Evolutionary conservation across 1,284 basidiomycete species (phyloP).

Genomic region (Thelephora terrestris): DNA sequence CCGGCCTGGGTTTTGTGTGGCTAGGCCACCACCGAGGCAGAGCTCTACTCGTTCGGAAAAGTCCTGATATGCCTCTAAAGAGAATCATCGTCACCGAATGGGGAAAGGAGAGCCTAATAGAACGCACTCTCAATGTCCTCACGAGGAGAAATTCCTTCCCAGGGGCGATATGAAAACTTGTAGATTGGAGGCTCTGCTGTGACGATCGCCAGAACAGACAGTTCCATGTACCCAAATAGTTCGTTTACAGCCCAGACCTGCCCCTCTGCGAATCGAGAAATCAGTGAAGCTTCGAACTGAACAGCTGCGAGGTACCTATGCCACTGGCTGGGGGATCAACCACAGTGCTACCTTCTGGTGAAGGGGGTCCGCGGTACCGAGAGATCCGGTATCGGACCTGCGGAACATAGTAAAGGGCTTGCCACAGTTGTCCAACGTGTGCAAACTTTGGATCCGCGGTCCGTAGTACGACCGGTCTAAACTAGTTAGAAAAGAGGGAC

Average conservation of each 20-base stretch:
- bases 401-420: conserved; percentile 55
- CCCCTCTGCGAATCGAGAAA: conserved; percentile 15
- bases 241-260: conserved; percentile 13
- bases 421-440: conserved; percentile 53
- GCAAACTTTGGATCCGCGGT: conserved; percentile 38
- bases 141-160: conserved; percentile 28
- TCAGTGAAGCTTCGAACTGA: neutral
- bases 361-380: conserved; percentile 29
- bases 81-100: neutral
- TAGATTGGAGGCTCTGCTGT: neutral
- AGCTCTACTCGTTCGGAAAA: conserved; percentile 26
- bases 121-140: conserved; percentile 25
- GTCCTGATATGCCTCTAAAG: conserved; percentile 28
- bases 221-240: conserved; percentile 16
- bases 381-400: conserved; percentile 50
- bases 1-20: conserved; percentile 10
- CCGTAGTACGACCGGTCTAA: conserved; percentile 56
- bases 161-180: conserved; percentile 2
- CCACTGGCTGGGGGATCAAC: conserved; percentile 18
- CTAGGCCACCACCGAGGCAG: conserved; percentile 11
- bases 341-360: conserved; percentile 10
- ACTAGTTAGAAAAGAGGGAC: conserved; percentile 3
- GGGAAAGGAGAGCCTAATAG: neutral
- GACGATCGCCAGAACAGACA: conserved; percentile 8
- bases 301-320: conserved; percentile 21